Base-by-base conservation (phyloP, 768 basidiomycete species). In the Filobasidium wieringae region DNA sequence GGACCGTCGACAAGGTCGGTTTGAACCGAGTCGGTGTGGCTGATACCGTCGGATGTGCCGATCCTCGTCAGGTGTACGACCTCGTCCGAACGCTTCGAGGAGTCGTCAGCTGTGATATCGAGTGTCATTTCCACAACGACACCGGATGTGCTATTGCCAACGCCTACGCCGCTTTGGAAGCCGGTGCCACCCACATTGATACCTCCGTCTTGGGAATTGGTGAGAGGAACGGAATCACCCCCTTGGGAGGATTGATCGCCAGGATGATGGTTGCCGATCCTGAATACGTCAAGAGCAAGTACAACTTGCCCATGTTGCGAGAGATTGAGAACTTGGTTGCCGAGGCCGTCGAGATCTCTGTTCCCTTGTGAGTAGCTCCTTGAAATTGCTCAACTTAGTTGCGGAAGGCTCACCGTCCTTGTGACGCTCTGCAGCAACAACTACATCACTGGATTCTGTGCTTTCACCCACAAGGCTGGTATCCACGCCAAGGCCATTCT, bases 401-500 rank as follows among this genome's bases (percentile, higher is more conserved):
- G n/a, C 36, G 36, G 11, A 37, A 37, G 36, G 36, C 11, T 9
- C 11, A 37, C 11, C 9, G 36, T 37, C 36, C 36, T 37, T 37
- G 36, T 64, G 51, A 63, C 37, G 19, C 30, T 53, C 27, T 32
- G 29, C 53, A 72, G 70, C 69, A 75, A 75, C 69, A 72, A 73
- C 70, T 76, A 75, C 66, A 77, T 77, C 65, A 96, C 92, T 56
- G 95, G 95, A 15, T 99, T 96, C 77, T 97, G 95, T 72, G 95
- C 95, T 3, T 99, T 99, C 79, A 99, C 95, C 27, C 95, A 97
- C 84, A 97, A 99, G 84, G 95, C 95, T 22, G 95, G 95, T 72
- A 99, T 99, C 64, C 95, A 99, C 76, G 95, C 95, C 77, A 99
- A 99, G 81, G 95, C 95, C 36, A 99, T 99, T 75, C 82, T 92